Evolutionary conservation across 2,329 filamentous ascomycete species (phyloP), one percentile per base, ranked within the genome.

Genomic region (Stagonosporopsis chrysanthemi): DNA sequence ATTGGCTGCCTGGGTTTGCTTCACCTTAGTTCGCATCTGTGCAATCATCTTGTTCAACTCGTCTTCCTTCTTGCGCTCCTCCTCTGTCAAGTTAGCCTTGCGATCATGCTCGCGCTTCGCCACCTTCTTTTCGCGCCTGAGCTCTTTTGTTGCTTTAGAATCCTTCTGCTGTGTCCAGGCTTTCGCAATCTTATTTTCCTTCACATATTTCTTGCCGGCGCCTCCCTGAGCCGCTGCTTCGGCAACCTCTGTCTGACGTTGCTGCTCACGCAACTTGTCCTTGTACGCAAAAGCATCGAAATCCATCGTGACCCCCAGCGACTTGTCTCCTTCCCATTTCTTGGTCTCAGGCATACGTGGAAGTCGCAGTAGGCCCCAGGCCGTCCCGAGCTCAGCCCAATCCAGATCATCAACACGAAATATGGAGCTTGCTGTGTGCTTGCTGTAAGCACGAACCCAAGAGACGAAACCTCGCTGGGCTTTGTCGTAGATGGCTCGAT

Each of bases 391-490:
- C 50, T 92, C 89, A 5, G 84, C 79, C 95, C 95, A 99, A 74
- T 97, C 89, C 15, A 97, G 82, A 68, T 96, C 92, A 3, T 83
- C 76, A 2, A 92, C 81, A 11, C 90, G 87, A 81, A 99, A 99
- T 65, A 99, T 98, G 69, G 92, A 96, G 58, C 87, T 89, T 1
- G 94, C 92, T 64, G 93, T 88, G 70, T 98, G 95, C 69, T 95
- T 96, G 72, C 87, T 90, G 78, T 98, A 98, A 65, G 91, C 90
- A 72, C 92, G 87, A 1, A 96, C 87, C 90, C 92, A 98, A 71
- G 90, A 94, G 22, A 98, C 94, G 67, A 99, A 98, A 0, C 89
- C 95, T 60, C 89, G 88, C 72, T 97, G 92, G 0, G 90, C 92
- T 70, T 96, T 95, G 74, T 97, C 92, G 73, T 95, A 89, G 11